A percentile compares a stretch with the other conserved stretches of the same genome.
Conservation (phyloP, 345 rosid species). For the Populus pruinosa region DNA sequence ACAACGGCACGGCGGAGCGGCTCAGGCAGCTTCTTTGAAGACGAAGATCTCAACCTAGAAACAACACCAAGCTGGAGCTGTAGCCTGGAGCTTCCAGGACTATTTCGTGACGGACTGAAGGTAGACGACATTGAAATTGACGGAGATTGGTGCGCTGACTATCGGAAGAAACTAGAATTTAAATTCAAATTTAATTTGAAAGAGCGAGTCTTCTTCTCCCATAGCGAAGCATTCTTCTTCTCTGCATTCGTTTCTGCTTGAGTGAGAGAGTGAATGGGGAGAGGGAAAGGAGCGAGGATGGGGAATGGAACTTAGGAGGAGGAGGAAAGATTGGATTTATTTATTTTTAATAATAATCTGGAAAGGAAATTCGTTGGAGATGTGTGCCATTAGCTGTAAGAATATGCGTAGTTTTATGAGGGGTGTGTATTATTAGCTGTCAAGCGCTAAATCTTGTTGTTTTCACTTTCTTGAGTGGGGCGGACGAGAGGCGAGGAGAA, state of each 20-base stretch:
- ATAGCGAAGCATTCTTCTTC: background rate
- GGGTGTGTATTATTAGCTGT: slow-evolving; percentile 35
- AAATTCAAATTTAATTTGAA: background rate
- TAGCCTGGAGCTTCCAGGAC: slow-evolving; percentile 43
- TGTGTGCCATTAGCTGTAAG: slow-evolving; percentile 28
- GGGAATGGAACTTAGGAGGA: background rate
- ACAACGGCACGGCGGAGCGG: slow-evolving; percentile 91
- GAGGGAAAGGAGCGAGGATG: background rate
- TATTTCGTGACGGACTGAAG: slow-evolving; percentile 58
- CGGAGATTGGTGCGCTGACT: background rate
- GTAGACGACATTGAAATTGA: slow-evolving; percentile 39
- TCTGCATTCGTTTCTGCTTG: background rate
- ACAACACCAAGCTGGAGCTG: slow-evolving; percentile 41
- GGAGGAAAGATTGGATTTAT: slow-evolving; percentile 11
- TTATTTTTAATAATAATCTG: background rate
- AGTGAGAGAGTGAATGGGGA: background rate
- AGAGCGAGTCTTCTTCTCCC: background rate
- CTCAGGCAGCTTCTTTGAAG: slow-evolving; percentile 85
- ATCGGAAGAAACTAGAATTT: background rate
- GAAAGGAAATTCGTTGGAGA: background rate
- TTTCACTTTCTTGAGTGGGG: background rate
- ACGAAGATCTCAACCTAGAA: slow-evolving; percentile 85
- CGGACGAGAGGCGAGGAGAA: background rate
- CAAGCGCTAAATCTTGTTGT: slow-evolving; percentile 27
- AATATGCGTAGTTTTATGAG: slow-evolving; percentile 25